Conservation (phyloP, 2,329 filamentous ascomycete genomes). For the Colletotrichum paranaense region DNA sequence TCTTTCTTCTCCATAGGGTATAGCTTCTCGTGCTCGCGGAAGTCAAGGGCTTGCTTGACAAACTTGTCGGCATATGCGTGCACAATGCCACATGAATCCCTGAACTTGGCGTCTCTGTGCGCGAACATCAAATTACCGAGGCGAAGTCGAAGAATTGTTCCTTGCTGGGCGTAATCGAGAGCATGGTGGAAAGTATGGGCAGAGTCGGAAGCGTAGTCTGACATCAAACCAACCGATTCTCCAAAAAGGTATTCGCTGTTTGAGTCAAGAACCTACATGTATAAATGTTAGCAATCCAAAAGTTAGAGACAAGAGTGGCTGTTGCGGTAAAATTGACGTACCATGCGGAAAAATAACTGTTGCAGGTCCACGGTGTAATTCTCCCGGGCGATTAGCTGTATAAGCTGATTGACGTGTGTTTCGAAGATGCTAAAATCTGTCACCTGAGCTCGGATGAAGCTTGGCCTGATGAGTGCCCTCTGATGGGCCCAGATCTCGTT, state of each 20-base stretch:
- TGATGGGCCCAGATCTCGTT: conserved; percentile 59
- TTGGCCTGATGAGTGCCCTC: conserved; percentile 47
- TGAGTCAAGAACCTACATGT: conserved; percentile 46
- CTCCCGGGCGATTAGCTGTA: conserved; percentile 38
- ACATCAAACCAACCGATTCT: conserved; percentile 47
- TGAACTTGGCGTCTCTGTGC: conserved; percentile 36
- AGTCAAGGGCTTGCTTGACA: conserved; percentile 70
- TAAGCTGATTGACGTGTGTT: conserved; percentile 40
- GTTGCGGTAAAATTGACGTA: neutral
- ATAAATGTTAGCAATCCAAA: neutral
- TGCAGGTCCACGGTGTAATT: conserved; percentile 57
- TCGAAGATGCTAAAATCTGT: conserved; percentile 44
- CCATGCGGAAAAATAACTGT: conserved; percentile 61
- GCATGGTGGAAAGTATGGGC: conserved; percentile 43
- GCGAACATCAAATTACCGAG: conserved; percentile 37
- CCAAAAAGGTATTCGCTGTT: conserved; percentile 70
- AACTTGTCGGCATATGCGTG: conserved; percentile 25
- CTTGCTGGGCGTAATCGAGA: conserved; percentile 47
- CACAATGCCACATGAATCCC: conserved; percentile 10
- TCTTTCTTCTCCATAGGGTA: conserved; percentile 64
- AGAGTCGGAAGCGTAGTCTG: conserved; percentile 21
- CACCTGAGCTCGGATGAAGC: conserved; percentile 47
- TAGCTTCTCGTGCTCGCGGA: conserved; percentile 75
- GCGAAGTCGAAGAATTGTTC: conserved; percentile 38
- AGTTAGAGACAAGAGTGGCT: no score